phyloP scores from a whole-genome alignment of 805 yeast species.

The Cyberlindnera subsufficiens region DNA sequence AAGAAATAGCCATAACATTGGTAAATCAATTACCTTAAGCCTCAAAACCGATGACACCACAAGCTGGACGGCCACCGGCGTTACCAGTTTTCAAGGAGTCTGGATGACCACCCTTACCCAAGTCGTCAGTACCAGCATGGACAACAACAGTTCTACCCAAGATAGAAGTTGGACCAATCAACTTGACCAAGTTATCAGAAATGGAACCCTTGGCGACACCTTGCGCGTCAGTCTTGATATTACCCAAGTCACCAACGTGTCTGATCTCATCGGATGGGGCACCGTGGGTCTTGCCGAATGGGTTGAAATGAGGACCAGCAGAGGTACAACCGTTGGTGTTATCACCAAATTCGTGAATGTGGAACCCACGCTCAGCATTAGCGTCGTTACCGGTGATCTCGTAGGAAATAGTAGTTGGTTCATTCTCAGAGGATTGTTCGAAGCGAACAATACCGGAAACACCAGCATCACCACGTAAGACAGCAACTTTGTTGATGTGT shows the following conservation, averaged over 20 bases:
- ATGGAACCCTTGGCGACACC: conserved; percentile 92
- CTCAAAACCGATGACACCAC: conserved; percentile 85
- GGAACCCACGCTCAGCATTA: conserved; percentile 93
- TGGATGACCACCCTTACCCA: conserved; percentile 89
- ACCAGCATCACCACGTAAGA: conserved; percentile 89
- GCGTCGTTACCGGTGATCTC: conserved; percentile 87
- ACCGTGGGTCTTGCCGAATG: conserved; percentile 84
- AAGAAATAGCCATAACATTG: not conserved
- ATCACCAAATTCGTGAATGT: conserved; percentile 97
- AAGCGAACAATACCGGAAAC: conserved; percentile 85
- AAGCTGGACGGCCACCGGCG: conserved; percentile 97
- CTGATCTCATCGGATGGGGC: conserved; percentile 76
- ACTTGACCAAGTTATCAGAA: conserved; percentile 70
- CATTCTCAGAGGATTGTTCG: conserved; percentile 74
- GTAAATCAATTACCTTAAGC: conserved; percentile 5
- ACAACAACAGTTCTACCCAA: conserved; percentile 94
- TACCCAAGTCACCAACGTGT: conserved; percentile 97
- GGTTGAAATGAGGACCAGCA: conserved; percentile 97
- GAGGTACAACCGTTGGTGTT: conserved; percentile 98
- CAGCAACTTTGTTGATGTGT: conserved; percentile 60
- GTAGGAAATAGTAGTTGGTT: conserved; percentile 82
- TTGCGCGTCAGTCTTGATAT: conserved; percentile 75
- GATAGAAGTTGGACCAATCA: conserved; percentile 82
- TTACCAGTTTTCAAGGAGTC: conserved; percentile 94
- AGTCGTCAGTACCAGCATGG: conserved; percentile 89